These are phyloP conservation scores for Salicornia ramosissima DNA, from an alignment of 148 eudicot species.

Conservation along the genomic window DNA sequence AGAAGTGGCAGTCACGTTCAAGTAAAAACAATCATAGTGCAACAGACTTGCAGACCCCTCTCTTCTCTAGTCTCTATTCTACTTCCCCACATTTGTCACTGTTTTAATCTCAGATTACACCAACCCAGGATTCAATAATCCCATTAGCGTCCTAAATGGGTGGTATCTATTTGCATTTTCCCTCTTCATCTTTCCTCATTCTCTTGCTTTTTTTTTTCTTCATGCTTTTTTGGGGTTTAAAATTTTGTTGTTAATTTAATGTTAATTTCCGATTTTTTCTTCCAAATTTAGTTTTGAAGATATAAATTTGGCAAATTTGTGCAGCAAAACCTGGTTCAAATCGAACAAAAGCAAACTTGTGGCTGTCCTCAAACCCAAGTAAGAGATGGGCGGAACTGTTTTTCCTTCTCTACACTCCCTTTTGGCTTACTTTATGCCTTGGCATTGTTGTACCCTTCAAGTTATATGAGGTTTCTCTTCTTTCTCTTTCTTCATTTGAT, in stretches of 20 bases:
- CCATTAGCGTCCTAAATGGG: too few species aligned
- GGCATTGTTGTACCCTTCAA: constrained; percentile 87
- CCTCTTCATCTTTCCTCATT: constrained; percentile 11
- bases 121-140: too few species aligned
- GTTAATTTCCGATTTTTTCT: not conserved
- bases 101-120: too few species aligned
- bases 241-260: not conserved
- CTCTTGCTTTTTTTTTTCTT: not conserved
- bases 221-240: too few species aligned
- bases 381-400: constrained; percentile 95
- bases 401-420: constrained; percentile 80
- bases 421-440: constrained; percentile 95
- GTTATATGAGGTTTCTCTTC: constrained; percentile 63
- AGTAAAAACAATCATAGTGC: too few species aligned
- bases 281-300: not conserved
- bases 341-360: constrained; percentile 20
- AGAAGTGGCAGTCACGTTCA: too few species aligned
- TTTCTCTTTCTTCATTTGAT: not conserved
- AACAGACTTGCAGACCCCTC: too few species aligned
- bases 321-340: constrained; percentile 21
- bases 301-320: not conserved
- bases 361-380: constrained; percentile 80
- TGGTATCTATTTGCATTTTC: not conserved
- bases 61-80: too few species aligned
- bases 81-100: too few species aligned